phyloP scores from a whole-genome alignment of 306 rosid species.

The Ormosia semicastrata region DNA sequence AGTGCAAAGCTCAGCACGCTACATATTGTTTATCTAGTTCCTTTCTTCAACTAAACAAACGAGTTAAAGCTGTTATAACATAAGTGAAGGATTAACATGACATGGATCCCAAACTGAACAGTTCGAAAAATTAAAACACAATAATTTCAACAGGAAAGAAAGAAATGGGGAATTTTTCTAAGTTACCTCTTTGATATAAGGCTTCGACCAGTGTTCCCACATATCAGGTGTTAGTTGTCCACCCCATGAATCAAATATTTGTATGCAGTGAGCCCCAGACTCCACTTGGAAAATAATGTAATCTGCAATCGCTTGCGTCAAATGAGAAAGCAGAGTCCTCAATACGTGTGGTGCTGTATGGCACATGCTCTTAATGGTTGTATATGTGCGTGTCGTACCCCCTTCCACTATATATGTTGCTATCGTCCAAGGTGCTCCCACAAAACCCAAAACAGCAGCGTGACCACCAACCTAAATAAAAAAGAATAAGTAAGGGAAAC shows the following conservation, averaged over 20 bases:
- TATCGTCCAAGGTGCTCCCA: constrained; percentile 99
- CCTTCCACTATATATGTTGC: constrained; percentile 99
- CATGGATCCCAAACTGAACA: constrained; percentile 11
- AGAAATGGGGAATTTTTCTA: background rate
- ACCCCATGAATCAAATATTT: constrained; percentile 99
- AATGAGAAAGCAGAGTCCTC: constrained; percentile 83
- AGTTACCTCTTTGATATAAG: constrained; percentile 83
- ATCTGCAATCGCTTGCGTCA: constrained; percentile 82
- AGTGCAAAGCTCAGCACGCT: background rate
- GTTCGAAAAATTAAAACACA: background rate
- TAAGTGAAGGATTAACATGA: constrained; percentile 2
- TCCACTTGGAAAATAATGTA: constrained; percentile 83
- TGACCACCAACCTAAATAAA: constrained; percentile 67
- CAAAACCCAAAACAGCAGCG: constrained; percentile 97
- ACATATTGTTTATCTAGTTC: background rate
- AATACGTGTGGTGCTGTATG: constrained; percentile 87
- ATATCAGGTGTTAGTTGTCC: constrained; percentile 90
- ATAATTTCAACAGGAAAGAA: constrained; percentile 8
- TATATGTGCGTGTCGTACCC: constrained; percentile 84
- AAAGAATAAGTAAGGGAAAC: constrained; percentile 10
- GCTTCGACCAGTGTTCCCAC: constrained; percentile 99
- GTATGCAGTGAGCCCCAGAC: constrained; percentile 97
- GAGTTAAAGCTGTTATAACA: background rate
- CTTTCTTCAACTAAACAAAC: constrained; percentile 12
- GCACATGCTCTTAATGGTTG: constrained; percentile 92